Conservation (phyloP, 2,329 filamentous ascomycete genomes). For the Plectosphaerella plurivora region DNA sequence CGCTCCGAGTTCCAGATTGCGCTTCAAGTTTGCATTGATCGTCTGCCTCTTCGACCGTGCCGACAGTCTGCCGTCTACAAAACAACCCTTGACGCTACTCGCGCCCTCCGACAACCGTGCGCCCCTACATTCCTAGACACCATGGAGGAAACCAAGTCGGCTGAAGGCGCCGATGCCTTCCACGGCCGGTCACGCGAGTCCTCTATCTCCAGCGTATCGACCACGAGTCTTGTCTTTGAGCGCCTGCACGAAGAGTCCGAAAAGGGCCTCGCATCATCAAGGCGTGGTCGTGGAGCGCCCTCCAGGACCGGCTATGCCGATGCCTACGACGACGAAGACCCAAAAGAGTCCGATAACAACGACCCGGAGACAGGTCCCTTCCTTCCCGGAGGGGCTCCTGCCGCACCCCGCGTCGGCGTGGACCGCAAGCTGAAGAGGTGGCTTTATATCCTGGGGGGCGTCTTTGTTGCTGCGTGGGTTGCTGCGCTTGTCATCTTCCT, state of each 20-base stretch:
- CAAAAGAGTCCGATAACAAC: conserved; percentile 35
- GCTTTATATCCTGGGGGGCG: conserved; percentile 54
- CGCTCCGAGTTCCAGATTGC: too few species aligned
- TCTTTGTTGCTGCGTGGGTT: conserved; percentile 65
- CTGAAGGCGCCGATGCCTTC: conserved; percentile 1
- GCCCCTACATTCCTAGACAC: not conserved
- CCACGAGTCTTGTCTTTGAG: conserved; percentile 78
- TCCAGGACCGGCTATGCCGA: conserved; percentile 23
- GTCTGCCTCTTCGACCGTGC: too few species aligned
- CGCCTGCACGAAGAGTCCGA: conserved; percentile 58
- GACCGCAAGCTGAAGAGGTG: conserved; percentile 62
- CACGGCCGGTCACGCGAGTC: conserved; percentile 40
- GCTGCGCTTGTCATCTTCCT: conserved; percentile 65
- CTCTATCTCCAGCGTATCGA: conserved; percentile 74
- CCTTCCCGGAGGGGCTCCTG: conserved; percentile 28
- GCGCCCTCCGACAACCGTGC: not conserved
- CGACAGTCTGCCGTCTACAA: too few species aligned
- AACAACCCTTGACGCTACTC: too few species aligned
- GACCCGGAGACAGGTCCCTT: conserved; percentile 52
- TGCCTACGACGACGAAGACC: conserved; percentile 25
- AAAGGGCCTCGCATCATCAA: conserved; percentile 20
- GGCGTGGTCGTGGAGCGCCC: conserved; percentile 6
- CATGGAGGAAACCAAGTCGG: not conserved
- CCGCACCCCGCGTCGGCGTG: conserved; percentile 43
- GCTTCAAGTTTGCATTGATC: too few species aligned